Conservation (phyloP, 73 alveolate species). For the Symbiodinium natans region DNA sequence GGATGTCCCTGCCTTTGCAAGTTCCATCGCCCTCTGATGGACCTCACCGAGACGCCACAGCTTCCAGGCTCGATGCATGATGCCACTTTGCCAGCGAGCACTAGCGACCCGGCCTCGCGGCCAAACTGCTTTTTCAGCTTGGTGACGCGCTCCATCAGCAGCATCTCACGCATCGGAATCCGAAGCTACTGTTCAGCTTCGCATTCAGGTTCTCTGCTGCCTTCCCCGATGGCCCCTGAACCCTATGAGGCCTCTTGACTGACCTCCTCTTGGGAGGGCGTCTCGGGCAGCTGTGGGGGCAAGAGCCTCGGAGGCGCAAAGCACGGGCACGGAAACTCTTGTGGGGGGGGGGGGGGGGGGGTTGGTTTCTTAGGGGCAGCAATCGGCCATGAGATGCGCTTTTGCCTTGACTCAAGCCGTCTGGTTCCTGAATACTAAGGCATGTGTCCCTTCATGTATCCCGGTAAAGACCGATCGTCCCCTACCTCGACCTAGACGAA, state of each 20-base stretch:
- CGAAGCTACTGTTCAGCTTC: too few relatives aligned
- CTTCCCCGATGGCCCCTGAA: background rate
- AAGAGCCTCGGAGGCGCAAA: background rate
- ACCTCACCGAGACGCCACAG: too few relatives aligned
- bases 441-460: too few relatives aligned
- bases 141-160: constrained; percentile 59
- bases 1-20: constrained; percentile 16
- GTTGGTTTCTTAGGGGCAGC: background rate
- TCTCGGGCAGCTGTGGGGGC: constrained; percentile 87
- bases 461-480: too few relatives aligned
- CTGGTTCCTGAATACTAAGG: too few relatives aligned
- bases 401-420: too few relatives aligned
- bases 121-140: constrained; percentile 63
- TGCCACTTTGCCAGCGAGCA: too few relatives aligned
- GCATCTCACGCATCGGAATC: constrained; percentile 8
- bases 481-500: too few relatives aligned
- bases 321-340: too few relatives aligned
- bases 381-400: too few relatives aligned
- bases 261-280: constrained; percentile 85
- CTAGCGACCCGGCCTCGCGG: constrained; percentile 8
- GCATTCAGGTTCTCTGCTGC: too few relatives aligned
- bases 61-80: too few relatives aligned
- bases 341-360: background rate
- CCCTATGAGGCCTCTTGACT: constrained; percentile 42
- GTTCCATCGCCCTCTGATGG: constrained; percentile 78